phyloP scores from a whole-genome alignment of 2,329 filamentous ascomycete genomes.

The Curvularia sp. region DNA sequence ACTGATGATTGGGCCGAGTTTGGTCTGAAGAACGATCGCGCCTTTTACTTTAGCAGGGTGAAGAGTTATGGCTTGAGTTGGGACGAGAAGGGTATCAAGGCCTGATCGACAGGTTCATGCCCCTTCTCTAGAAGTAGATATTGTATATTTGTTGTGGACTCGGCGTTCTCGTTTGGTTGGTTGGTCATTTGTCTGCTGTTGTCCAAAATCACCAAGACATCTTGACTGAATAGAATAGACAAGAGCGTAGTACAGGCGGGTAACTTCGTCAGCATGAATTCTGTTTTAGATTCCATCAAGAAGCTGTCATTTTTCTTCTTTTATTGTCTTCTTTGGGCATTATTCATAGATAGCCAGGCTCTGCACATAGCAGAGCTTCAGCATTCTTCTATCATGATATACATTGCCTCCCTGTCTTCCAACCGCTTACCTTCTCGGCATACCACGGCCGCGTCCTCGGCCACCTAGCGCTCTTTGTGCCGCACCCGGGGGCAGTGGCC shows the following conservation, averaged over 20 bases:
- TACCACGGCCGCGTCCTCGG: conserved; percentile 69
- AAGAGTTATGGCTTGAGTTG: conserved; percentile 62
- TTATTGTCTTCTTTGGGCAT: conserved; percentile 31
- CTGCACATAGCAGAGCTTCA: conserved; percentile 13
- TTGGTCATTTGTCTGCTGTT: neutral
- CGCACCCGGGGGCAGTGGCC: conserved; percentile 68
- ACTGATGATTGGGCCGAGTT: conserved; percentile 94
- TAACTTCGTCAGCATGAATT: neutral
- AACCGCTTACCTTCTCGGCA: conserved; percentile 75
- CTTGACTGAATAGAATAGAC: neutral
- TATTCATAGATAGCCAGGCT: conserved; percentile 44
- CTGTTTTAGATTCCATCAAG: conserved; percentile 8
- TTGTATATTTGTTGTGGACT: neutral
- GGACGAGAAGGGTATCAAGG: conserved; percentile 29
- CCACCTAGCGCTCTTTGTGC: conserved; percentile 87
- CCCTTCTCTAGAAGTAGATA: neutral
- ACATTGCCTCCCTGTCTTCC: conserved; percentile 14
- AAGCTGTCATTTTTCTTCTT: neutral
- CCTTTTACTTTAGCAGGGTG: conserved; percentile 68
- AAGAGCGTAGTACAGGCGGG: neutral
- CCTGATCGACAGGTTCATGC: neutral
- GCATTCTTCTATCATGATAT: conserved; percentile 34
- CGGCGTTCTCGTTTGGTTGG: neutral
- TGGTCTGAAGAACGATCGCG: conserved; percentile 65
- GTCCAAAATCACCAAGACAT: neutral